phyloP scores from a whole-genome alignment of 2,329 filamentous ascomycete species.

The Fusarium incarnatum region DNA sequence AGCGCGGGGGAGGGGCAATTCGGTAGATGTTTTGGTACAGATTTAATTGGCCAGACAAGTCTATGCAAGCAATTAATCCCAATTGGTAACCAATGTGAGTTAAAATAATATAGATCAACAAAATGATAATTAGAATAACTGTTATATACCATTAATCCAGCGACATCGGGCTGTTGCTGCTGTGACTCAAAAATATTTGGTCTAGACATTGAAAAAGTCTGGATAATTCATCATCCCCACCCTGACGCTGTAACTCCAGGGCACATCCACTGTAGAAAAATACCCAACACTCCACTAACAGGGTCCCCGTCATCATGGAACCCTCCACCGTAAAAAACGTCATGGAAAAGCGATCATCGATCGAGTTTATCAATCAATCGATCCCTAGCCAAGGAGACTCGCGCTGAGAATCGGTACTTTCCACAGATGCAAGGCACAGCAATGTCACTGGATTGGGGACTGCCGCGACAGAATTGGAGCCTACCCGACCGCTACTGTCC shows the following conservation, averaged over 20 bases:
- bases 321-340: slow-evolving; percentile 20
- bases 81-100: slow-evolving; percentile 6
- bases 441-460: slow-evolving; percentile 11
- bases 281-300: neutral
- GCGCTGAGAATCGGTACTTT: slow-evolving; percentile 9
- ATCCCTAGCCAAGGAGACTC: neutral
- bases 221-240: slow-evolving; percentile 39
- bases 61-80: slow-evolving; percentile 10
- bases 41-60: slow-evolving; percentile 15
- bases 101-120: neutral
- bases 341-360: slow-evolving; percentile 10
- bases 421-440: slow-evolving; percentile 27
- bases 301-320: slow-evolving; percentile 1
- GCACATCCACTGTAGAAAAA: neutral
- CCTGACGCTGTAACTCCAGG: neutral
- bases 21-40: slow-evolving; percentile 3
- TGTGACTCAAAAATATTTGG: slow-evolving; percentile 30
- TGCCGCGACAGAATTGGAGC: neutral
- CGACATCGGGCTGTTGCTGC: slow-evolving; percentile 27
- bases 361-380: slow-evolving; percentile 19
- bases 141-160: slow-evolving; percentile 9
- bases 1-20: slow-evolving; percentile 30
- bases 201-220: slow-evolving; percentile 16
- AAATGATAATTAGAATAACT: neutral
- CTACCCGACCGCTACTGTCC: slow-evolving; percentile 24